These are phyloP conservation scores for Phytopythium montanum DNA, from an alignment of 352 stramenopile species.

Conservation along the genomic window DNA sequence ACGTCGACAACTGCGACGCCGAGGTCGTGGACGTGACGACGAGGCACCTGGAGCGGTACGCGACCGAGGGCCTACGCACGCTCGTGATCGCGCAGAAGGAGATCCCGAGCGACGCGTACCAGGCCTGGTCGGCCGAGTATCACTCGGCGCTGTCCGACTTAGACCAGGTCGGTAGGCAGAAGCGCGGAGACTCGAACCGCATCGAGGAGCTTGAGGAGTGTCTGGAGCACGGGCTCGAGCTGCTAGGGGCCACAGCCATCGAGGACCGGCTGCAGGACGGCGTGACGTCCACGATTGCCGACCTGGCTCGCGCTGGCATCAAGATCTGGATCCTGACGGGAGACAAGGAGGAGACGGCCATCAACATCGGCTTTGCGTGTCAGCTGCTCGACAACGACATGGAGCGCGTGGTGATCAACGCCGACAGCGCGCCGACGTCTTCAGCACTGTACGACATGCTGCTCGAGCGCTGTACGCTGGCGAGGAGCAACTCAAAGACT, in stretches of 20 bases:
- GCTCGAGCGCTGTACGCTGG: constrained; percentile 35
- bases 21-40: constrained; percentile 60
- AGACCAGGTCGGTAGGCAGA: constrained; percentile 57
- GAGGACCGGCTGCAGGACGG: constrained; percentile 80
- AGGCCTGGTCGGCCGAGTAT: constrained; percentile 74
- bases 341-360: constrained; percentile 95
- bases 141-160: constrained; percentile 69
- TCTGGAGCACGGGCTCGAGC: constrained; percentile 66
- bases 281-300: constrained; percentile 70
- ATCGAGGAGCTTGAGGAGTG: constrained; percentile 83
- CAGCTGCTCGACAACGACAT: constrained; percentile 96
- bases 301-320: constrained; percentile 67
- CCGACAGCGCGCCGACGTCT: constrained; percentile 44
- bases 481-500: constrained; percentile 12
- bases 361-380: constrained; percentile 96
- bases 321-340: constrained; percentile 88
- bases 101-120: constrained; percentile 58
- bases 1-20: constrained; percentile 30
- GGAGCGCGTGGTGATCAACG: constrained; percentile 86
- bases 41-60: constrained; percentile 80
- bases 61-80: constrained; percentile 82
- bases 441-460: constrained; percentile 66
- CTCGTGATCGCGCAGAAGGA: constrained; percentile 87
- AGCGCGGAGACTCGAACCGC: constrained; percentile 51
- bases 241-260: constrained; percentile 78